phyloP scores from a whole-genome alignment of 2,329 filamentous ascomycete genomes.

The Diplodia sapinea region DNA sequence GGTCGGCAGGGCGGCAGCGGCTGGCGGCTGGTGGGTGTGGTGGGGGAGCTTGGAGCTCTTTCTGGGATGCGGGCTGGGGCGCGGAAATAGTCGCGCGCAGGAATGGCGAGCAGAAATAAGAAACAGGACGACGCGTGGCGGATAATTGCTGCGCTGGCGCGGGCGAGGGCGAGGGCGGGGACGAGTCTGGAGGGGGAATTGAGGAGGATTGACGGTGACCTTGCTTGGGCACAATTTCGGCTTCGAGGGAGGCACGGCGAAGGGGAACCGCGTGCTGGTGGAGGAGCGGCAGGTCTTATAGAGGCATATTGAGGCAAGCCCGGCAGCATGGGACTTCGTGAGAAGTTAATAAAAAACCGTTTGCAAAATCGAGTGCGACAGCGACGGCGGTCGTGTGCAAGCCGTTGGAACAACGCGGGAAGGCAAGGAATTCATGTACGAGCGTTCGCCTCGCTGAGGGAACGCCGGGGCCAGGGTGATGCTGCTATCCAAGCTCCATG shows the following conservation, averaged over 20 bases:
- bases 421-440: slow-evolving; percentile 45
- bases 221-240: slow-evolving; percentile 30
- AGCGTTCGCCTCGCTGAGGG: slow-evolving; percentile 34
- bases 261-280: slow-evolving; percentile 29
- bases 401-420: slow-evolving; percentile 45
- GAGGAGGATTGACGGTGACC: slow-evolving; percentile 25
- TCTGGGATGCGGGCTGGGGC: slow-evolving; percentile 40
- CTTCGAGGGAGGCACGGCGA: slow-evolving; percentile 24
- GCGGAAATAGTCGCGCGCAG: slow-evolving; percentile 41
- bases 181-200: slow-evolving; percentile 27
- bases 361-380: slow-evolving; percentile 47
- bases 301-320: slow-evolving; percentile 41
- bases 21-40: slow-evolving; percentile 32
- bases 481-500: slow-evolving; percentile 27
- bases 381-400: slow-evolving; percentile 39
- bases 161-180: slow-evolving; percentile 26
- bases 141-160: slow-evolving; percentile 22
- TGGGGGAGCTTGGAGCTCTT: slow-evolving; percentile 30
- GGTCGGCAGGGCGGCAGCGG: slow-evolving; percentile 31
- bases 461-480: slow-evolving; percentile 27
- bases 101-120: slow-evolving; percentile 30
- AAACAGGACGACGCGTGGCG: slow-evolving; percentile 30
- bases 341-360: slow-evolving; percentile 50
- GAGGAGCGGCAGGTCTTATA: slow-evolving; percentile 43
- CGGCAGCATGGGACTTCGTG: slow-evolving; percentile 43